A percentile compares a stretch with the other conserved stretches of the same genome.
These are phyloP conservation scores for Hepatocystis sp. DNA, from an alignment of 169 alveolate genomes.

Conservation along the genomic window DNA sequence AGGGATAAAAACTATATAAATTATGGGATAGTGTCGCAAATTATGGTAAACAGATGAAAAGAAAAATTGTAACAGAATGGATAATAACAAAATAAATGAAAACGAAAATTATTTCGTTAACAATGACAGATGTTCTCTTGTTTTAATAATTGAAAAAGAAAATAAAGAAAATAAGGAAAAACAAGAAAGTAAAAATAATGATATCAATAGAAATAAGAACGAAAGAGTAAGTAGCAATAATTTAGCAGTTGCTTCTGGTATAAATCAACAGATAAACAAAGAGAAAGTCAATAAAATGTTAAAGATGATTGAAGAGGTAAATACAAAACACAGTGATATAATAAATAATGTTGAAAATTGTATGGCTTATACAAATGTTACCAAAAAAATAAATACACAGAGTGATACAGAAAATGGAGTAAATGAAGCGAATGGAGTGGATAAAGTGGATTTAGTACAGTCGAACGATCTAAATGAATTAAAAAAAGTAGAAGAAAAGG, in stretches of 20 bases:
- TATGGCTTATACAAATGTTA: too few species aligned
- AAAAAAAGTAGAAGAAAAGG: not conserved
- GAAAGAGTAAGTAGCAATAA: not conserved
- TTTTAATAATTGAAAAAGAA: slow-evolving; percentile 25
- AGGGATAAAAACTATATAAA: too few species aligned
- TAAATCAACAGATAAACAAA: slow-evolving; percentile 4
- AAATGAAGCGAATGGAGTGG: not conserved
- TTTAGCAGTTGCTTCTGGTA: too few species aligned
- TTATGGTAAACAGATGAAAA: too few species aligned
- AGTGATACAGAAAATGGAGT: not conserved
- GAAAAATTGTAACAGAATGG: too few species aligned
- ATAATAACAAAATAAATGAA: too few species aligned
- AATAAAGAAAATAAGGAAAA: slow-evolving; percentile 10
- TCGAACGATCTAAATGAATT: not conserved
- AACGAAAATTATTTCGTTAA: slow-evolving; percentile 19
- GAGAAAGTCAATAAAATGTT: not conserved
- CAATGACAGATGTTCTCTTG: slow-evolving; percentile 67
- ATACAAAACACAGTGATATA: not conserved
- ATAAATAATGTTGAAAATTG: not conserved
- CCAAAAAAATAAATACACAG: not conserved
- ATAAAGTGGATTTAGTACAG: not conserved
- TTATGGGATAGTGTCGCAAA: too few species aligned
- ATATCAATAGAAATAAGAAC: not conserved
- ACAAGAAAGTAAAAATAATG: not conserved
- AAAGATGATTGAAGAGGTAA: slow-evolving; percentile 1